Evolutionary conservation across 108 stramenopile genomes (phyloP).

Genomic region (Bacterosira constricta): DNA sequence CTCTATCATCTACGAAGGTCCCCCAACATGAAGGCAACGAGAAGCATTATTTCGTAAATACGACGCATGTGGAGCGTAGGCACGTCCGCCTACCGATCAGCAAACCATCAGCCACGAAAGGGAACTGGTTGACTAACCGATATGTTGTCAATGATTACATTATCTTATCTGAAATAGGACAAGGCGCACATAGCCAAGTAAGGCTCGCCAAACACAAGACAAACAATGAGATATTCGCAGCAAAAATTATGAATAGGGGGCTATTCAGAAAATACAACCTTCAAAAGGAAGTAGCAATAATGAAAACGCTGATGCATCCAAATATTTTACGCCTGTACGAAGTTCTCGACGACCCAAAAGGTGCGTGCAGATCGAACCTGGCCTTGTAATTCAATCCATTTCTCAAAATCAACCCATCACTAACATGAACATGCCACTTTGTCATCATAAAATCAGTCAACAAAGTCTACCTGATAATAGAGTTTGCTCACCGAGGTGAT

Average conservation of each 20-base stretch:
- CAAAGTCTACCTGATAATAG: constrained; percentile 78
- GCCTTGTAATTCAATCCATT: not conserved
- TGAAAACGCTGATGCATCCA: constrained; percentile 48
- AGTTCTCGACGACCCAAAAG: constrained; percentile 43
- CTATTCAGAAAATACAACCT: constrained; percentile 50
- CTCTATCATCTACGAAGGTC: not conserved
- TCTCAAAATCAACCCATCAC: not conserved
- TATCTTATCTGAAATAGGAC: constrained; percentile 57
- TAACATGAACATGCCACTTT: no score
- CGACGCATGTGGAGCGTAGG: constrained; percentile 18
- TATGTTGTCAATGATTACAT: constrained; percentile 77
- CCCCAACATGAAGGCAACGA: not conserved
- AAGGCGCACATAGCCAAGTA: constrained; percentile 73
- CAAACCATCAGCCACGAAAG: constrained; percentile 16
- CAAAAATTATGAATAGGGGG: constrained; percentile 78
- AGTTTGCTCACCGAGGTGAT: constrained; percentile 74
- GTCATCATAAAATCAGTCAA: constrained; percentile 39
- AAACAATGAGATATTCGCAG: constrained; percentile 58
- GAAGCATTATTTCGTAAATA: constrained; percentile 4
- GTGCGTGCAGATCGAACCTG: not conserved
- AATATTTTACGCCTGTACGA: constrained; percentile 35
- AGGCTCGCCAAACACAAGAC: constrained; percentile 63
- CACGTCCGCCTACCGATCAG: constrained; percentile 19
- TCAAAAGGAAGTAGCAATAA: constrained; percentile 75
- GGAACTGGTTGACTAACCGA: constrained; percentile 35